Evolutionary conservation across 805 yeast genomes (phyloP).

Genomic region (Starmerella stellata): DNA sequence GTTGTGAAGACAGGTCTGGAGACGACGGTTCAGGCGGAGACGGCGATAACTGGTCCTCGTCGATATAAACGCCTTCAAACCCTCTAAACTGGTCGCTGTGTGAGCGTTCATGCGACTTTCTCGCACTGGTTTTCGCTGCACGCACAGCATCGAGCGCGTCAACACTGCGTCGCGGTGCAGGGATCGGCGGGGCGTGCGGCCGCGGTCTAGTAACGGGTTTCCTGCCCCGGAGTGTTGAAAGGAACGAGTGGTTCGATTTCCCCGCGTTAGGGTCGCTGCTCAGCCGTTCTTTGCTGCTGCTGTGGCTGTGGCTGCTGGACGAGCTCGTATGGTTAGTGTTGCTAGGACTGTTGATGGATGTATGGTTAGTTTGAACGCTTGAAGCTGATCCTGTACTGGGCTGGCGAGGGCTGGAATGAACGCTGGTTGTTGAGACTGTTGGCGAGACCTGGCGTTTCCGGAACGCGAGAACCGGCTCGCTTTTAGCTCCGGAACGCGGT

Average conservation of each 20-base stretch:
- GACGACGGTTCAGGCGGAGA: constrained; percentile 4
- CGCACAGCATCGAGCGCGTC: background rate
- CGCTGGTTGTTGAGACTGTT: background rate
- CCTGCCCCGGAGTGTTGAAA: constrained; percentile 11
- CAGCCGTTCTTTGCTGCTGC: constrained; percentile 1
- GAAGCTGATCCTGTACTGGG: background rate
- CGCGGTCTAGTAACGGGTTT: constrained; percentile 9
- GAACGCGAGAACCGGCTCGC: background rate
- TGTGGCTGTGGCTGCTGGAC: constrained; percentile 1
- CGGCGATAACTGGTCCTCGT: constrained; percentile 4
- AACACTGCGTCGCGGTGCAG: background rate
- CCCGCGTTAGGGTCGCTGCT: constrained; percentile 13
- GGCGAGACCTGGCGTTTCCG: background rate
- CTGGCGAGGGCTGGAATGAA: background rate
- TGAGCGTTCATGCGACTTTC: background rate
- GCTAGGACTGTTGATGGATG: constrained; percentile 3
- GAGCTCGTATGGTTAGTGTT: background rate
- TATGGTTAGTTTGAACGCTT: no score
- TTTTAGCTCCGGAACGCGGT: background rate
- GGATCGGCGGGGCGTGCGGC: constrained; percentile 1
- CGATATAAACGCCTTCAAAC: constrained; percentile 11
- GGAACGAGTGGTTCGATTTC: constrained; percentile 10
- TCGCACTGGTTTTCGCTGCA: background rate
- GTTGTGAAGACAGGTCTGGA: constrained; percentile 1
- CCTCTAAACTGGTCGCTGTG: constrained; percentile 9